phyloP scores from a whole-genome alignment of 108 stramenopile genomes.

The Pelagomonas calceolata region DNA sequence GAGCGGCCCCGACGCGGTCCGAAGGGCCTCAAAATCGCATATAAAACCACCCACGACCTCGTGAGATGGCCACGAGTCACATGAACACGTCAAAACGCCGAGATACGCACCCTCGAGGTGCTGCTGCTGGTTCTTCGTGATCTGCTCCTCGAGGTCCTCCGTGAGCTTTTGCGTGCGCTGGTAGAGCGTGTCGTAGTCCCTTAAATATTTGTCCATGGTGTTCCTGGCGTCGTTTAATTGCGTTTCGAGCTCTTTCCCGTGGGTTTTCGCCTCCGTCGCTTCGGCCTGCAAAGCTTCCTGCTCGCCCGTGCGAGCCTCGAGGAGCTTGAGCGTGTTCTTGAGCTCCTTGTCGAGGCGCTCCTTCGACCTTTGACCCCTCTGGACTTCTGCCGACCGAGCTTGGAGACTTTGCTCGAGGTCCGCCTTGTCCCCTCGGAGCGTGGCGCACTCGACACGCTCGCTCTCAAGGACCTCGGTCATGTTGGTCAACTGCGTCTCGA shows the following conservation, averaged over 20 bases:
- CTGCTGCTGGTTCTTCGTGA: conserved; percentile 16
- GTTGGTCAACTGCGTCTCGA: conserved; percentile 37
- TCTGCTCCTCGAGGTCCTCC: conserved; percentile 43
- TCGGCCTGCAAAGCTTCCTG: not conserved
- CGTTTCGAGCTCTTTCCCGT: conserved; percentile 6
- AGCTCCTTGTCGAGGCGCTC: conserved; percentile 48
- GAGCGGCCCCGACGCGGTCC: no score
- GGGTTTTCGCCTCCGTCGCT: not conserved
- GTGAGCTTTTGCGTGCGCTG: conserved; percentile 40
- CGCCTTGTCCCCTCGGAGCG: not conserved
- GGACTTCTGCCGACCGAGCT: conserved; percentile 1
- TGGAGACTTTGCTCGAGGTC: not conserved
- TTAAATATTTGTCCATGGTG: conserved; percentile 45
- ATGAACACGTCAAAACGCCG: not conserved
- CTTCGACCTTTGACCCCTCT: conserved; percentile 29
- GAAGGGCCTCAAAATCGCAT: no score
- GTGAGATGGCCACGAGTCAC: not conserved
- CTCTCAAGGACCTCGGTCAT: conserved; percentile 10
- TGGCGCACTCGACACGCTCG: not conserved
- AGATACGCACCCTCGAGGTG: not conserved
- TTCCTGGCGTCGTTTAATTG: conserved; percentile 28
- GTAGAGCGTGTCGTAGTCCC: conserved; percentile 42
- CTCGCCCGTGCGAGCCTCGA: conserved; percentile 30
- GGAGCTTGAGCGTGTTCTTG: conserved; percentile 22
- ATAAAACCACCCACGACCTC: no score